Conservation (phyloP, 2,329 filamentous ascomycete species). For the Colletotrichum orbiculare region DNA sequence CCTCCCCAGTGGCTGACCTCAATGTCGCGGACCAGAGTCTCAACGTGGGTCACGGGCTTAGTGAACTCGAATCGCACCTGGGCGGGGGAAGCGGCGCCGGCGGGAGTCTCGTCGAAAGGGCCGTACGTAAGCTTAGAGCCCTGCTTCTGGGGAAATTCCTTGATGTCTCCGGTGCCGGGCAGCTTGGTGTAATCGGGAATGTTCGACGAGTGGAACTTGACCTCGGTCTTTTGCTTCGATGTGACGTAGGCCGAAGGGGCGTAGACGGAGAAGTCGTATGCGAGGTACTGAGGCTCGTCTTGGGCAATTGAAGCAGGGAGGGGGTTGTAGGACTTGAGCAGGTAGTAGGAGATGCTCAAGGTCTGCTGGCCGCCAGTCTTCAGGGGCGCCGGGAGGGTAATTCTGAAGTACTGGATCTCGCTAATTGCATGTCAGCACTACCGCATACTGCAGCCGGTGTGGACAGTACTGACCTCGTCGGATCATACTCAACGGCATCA, state of each 20-base stretch:
- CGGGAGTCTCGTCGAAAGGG: constrained; percentile 84
- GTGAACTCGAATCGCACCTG: constrained; percentile 94
- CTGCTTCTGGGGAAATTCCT: constrained; percentile 78
- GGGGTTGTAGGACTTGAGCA: constrained; percentile 81
- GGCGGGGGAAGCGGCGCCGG: constrained; percentile 78
- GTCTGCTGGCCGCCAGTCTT: constrained; percentile 83
- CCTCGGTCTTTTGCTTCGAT: constrained; percentile 94
- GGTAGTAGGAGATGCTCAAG: constrained; percentile 85
- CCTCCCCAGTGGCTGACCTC: constrained; percentile 99
- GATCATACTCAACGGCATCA: constrained; percentile 73
- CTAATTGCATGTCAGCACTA: constrained; percentile 53
- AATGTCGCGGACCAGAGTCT: constrained; percentile 85
- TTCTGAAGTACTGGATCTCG: constrained; percentile 83
- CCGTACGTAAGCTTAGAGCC: constrained; percentile 91
- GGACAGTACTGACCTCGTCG: constrained; percentile 61
- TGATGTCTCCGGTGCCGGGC: constrained; percentile 66
- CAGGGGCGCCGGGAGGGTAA: constrained; percentile 81
- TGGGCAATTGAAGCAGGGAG: constrained; percentile 88
- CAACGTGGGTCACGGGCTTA: constrained; percentile 85
- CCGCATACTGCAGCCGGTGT: neutral
- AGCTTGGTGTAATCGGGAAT: constrained; percentile 89
- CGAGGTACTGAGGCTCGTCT: constrained; percentile 85
- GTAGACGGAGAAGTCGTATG: constrained; percentile 88
- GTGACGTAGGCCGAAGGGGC: constrained; percentile 85
- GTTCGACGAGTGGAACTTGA: constrained; percentile 84